phyloP scores from a whole-genome alignment of 2,329 filamentous ascomycete species.

The Aspergillus spinulosporus region DNA sequence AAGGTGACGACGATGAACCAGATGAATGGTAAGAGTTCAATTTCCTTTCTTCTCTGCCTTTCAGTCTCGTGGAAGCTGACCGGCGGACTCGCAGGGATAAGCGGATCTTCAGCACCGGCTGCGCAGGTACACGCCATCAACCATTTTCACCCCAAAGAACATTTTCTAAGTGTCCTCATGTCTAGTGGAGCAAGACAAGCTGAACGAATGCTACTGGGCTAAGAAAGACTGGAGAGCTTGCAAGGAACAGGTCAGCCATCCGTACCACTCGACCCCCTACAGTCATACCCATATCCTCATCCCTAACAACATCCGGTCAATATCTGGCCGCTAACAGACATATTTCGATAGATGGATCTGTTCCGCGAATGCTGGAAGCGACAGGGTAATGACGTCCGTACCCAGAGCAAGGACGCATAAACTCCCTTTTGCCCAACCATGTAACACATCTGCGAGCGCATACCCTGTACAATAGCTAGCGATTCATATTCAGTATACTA shows the following conservation, averaged over 20 bases:
- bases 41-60: too few species aligned
- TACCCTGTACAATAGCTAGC: constrained; percentile 12
- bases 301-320: not conserved
- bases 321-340: not conserved
- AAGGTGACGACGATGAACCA: constrained; percentile 76
- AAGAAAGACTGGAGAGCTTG: constrained; percentile 95
- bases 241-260: constrained; percentile 72
- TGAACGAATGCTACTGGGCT: constrained; percentile 95
- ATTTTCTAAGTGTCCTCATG: constrained; percentile 3
- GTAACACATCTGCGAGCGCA: constrained; percentile 1
- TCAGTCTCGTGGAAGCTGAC: constrained; percentile 20
- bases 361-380: constrained; percentile 91
- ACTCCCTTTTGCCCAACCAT: not conserved
- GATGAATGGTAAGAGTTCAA: constrained; percentile 77
- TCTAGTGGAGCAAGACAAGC: constrained; percentile 78
- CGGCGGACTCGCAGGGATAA: constrained; percentile 71
- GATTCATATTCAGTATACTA: constrained; percentile 14
- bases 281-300: not conserved
- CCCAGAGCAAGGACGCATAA: constrained; percentile 68
- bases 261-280: not conserved
- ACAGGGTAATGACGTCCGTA: constrained; percentile 82
- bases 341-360: constrained; percentile 69
- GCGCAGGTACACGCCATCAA: constrained; percentile 63
- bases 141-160: not conserved
- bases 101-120: constrained; percentile 95